Evolutionary conservation across 2,329 filamentous ascomycete genomes (phyloP), one percentile per base, ranked within the genome.

Genomic region (Penicillium polonicum): DNA sequence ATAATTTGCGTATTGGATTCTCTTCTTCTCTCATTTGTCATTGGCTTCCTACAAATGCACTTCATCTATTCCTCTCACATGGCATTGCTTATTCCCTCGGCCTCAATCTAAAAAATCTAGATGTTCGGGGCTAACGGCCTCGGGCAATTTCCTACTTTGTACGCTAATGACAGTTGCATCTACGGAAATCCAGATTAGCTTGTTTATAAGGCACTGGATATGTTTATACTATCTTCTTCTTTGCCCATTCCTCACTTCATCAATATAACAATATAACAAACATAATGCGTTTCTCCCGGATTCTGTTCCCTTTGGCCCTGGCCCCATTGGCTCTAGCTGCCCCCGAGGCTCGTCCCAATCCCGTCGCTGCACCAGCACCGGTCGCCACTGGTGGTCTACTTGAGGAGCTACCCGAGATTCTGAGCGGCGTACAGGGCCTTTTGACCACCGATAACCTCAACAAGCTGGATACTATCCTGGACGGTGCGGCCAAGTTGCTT

Each of bases 371-470:
- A 4, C 63, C 63, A 1, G 63, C 61, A 2, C 67, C 68, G 5
- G 55, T 52, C 15, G 48, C 55, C 21, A 58, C 59, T n/a, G 48
- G 50, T 38, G 68, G 67, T 19, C 60, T 73, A 29, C 60, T 72
- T 43, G 49, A 60, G 2, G 67, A 72, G 4, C 58, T 72, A 10
- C 68, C 69, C 9, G 57, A 48, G 5, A 59, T 72, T 23, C 41
- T 73, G 38, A 55, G 54, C 29, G 65, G 65, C 21, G 64, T 67
- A 17, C 48, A 61, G 49, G 29, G 49, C 12, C 53, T 67, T 7
- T 54, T 67, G 25, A 62, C 51, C n/a, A 44, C 59, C 23, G 51
- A 60, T 2, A 66, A 61, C n/a, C 45, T 67, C 58, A 53, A 60
- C n/a, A 62, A 65, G 27, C 56, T 67, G 23, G 57, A 66, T 6